phyloP scores from a whole-genome alignment of 2,329 filamentous ascomycete species.

The Cytospora piceae region DNA sequence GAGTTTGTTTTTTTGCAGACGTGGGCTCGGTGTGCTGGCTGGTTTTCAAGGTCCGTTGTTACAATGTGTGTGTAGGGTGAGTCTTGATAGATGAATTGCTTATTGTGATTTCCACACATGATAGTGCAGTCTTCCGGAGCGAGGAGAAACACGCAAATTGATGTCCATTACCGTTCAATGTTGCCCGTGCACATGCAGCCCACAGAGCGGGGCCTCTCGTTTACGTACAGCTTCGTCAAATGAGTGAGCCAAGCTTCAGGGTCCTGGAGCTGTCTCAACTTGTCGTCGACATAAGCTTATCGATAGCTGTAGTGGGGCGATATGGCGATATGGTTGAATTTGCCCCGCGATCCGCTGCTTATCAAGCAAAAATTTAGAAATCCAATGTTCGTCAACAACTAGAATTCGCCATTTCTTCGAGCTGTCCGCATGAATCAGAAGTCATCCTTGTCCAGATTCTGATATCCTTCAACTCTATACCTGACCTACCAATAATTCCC shows the following conservation, averaged over 20 bases:
- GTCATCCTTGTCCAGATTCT: too few species aligned
- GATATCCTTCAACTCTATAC: too few species aligned
- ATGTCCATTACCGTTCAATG: too few species aligned
- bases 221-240: too few species aligned
- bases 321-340: slow-evolving; percentile 3
- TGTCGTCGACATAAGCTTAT: slow-evolving; percentile 12
- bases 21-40: not conserved
- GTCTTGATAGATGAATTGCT: not conserved
- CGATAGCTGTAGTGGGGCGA: slow-evolving; percentile 12
- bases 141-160: not conserved
- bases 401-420: not conserved
- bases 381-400: slow-evolving; percentile 6
- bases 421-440: slow-evolving; percentile 6
- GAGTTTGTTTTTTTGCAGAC: not conserved
- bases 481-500: not conserved
- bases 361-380: slow-evolving; percentile 32
- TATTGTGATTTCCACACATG: not conserved
- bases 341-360: slow-evolving; percentile 28
- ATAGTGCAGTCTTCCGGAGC: not conserved
- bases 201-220: not conserved
- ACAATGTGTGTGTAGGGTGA: not conserved
- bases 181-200: not conserved
- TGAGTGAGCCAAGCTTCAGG: too few species aligned
- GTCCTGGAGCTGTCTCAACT: not conserved
- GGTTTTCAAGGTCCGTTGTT: not conserved